Conservation (phyloP, 2,329 filamentous ascomycete species). For the Camillea tinctor region DNA sequence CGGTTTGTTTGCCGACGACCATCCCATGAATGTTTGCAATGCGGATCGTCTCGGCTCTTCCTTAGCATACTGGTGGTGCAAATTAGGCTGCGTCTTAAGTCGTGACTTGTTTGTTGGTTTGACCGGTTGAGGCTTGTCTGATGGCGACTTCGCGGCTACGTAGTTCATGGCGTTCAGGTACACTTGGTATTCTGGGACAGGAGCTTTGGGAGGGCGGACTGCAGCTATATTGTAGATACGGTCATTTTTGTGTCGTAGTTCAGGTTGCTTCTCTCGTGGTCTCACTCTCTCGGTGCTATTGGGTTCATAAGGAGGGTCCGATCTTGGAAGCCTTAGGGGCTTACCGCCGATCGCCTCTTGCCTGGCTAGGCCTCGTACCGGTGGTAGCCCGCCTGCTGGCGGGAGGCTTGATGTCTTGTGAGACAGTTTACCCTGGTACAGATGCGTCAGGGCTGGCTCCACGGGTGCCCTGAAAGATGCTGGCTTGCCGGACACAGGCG, state of each 20-base stretch:
- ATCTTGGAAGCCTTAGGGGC: background rate
- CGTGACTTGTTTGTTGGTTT: background rate
- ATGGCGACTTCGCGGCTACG: background rate
- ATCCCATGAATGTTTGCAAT: background rate
- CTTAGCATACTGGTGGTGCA: conserved; percentile 1
- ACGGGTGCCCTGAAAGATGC: conserved; percentile 8
- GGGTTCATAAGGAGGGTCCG: background rate
- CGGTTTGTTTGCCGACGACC: background rate
- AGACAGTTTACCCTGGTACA: background rate
- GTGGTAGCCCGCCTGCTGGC: conserved; percentile 7
- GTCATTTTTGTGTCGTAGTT: conserved; percentile 8
- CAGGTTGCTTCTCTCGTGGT: conserved; percentile 1
- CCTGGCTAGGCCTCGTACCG: background rate
- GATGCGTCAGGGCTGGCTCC: conserved; percentile 8
- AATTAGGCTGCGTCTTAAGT: background rate
- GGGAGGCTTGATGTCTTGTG: conserved; percentile 2
- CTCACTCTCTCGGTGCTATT: background rate
- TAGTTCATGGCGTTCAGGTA: conserved; percentile 17
- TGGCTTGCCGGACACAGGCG: conserved; percentile 3
- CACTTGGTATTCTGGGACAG: conserved; percentile 17
- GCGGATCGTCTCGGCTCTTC: background rate
- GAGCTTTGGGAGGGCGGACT: conserved; percentile 1
- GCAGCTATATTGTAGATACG: conserved; percentile 1
- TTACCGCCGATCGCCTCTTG: background rate
- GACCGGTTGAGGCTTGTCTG: conserved; percentile 1